Conservation (phyloP, 75 land plant species). For the Ceratopteris richardii region DNA sequence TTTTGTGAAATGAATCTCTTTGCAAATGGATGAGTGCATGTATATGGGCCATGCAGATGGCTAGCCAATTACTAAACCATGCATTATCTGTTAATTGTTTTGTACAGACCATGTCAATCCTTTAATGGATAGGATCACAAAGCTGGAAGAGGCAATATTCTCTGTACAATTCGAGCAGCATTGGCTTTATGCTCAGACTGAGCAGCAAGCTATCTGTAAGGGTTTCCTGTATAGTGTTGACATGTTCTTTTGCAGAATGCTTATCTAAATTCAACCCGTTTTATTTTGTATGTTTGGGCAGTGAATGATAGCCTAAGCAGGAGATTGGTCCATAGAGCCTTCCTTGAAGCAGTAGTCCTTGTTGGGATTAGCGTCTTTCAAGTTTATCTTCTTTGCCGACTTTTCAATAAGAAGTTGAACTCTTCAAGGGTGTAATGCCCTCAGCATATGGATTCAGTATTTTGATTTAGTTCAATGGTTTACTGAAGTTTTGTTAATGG, state of each 20-base stretch:
- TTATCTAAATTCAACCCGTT: background rate
- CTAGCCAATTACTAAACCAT: background rate
- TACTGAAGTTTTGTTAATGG: too few species aligned
- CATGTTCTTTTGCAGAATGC: background rate
- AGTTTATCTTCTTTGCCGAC: conserved; percentile 64
- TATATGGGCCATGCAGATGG: background rate
- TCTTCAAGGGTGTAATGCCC: conserved; percentile 53
- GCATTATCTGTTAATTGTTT: too few species aligned
- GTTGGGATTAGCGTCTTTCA: conserved; percentile 61
- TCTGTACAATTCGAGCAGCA: conserved; percentile 87
- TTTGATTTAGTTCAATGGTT: too few species aligned
- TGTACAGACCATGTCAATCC: conserved; percentile 75
- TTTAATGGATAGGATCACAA: conserved; percentile 59
- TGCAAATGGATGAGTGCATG: too few species aligned
- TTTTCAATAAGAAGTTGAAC: conserved; percentile 70
- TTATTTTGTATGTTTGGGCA: conserved; percentile 29
- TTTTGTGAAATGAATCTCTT: too few species aligned
- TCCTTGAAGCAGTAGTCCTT: conserved; percentile 62
- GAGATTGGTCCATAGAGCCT: conserved; percentile 73
- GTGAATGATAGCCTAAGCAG: conserved; percentile 66
- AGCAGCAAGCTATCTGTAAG: conserved; percentile 31
- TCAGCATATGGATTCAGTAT: too few species aligned
- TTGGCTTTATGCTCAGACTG: conserved; percentile 83
- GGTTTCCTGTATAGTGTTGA: background rate
- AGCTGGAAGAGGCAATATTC: conserved; percentile 69